phyloP scores from a whole-genome alignment of 306 rosid species.

The Dalbergia cultrata region DNA sequence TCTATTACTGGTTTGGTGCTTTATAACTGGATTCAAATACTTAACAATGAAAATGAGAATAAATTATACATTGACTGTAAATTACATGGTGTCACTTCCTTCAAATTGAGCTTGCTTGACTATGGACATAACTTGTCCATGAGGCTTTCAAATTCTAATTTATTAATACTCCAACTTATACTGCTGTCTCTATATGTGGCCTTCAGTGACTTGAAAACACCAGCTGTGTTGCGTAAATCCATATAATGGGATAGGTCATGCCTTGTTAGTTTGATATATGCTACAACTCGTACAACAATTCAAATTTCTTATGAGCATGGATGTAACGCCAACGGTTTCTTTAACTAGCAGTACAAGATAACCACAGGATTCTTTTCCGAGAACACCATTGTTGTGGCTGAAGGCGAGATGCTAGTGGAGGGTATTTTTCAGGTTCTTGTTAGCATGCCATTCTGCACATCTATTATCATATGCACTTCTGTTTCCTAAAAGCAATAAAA shows the following conservation, averaged over 20 bases:
- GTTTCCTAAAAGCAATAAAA: conserved; percentile 9
- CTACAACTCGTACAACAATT: conserved; percentile 14
- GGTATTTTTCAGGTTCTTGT: conserved; percentile 83
- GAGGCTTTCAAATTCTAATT: neutral
- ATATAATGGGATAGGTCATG: conserved; percentile 23
- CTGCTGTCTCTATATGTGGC: neutral
- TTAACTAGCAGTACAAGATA: conserved; percentile 89
- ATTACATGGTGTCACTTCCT: neutral
- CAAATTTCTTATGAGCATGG: conserved; percentile 29
- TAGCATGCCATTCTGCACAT: conserved; percentile 33
- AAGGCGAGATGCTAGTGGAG: conserved; percentile 90
- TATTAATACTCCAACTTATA: neutral
- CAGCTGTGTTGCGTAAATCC: neutral
- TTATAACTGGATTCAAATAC: neutral
- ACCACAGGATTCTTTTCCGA: conserved; percentile 93
- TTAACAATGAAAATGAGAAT: neutral
- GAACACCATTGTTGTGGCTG: conserved; percentile 95
- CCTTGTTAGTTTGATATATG: conserved; percentile 33
- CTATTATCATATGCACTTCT: conserved; percentile 5
- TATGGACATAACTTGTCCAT: neutral
- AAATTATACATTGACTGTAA: neutral
- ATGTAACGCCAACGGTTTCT: conserved; percentile 50
- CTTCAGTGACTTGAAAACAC: conserved; percentile 12
- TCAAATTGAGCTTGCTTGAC: neutral
- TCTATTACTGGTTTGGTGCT: neutral